These are phyloP conservation scores for Russula olivacea DNA, from an alignment of 768 basidiomycete species.

Conservation along the genomic window DNA sequence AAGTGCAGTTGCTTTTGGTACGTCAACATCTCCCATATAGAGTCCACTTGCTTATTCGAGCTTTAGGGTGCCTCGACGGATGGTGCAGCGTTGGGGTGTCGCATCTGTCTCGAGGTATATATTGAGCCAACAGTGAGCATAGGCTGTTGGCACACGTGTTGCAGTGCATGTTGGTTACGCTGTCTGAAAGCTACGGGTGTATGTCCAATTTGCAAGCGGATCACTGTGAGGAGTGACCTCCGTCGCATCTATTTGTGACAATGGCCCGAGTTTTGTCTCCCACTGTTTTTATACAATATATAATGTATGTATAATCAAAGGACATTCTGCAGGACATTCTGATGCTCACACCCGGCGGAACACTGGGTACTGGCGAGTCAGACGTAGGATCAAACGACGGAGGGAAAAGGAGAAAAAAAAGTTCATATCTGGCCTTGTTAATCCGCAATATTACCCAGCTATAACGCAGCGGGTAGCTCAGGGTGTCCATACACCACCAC, in stretches of 20 bases:
- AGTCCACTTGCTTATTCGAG: slow-evolving; percentile 27
- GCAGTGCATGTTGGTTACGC: slow-evolving; percentile 77
- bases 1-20: slow-evolving; percentile 43
- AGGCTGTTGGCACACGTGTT: slow-evolving; percentile 86
- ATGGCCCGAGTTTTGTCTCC: background rate
- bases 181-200: slow-evolving; percentile 77
- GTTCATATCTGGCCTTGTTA: slow-evolving; percentile 88
- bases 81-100: slow-evolving; percentile 44
- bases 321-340: background rate
- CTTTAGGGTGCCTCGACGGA: slow-evolving; percentile 5
- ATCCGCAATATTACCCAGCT: slow-evolving; percentile 47
- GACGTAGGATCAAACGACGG: background rate
- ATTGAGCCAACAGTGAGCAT: slow-evolving; percentile 74
- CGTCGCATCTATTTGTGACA: slow-evolving; percentile 64
- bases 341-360: background rate
- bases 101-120: slow-evolving; percentile 76
- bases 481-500: slow-evolving; percentile 27
- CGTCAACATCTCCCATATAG: slow-evolving; percentile 31
- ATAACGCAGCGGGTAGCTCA: slow-evolving; percentile 44
- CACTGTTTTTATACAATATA: background rate
- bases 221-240: slow-evolving; percentile 69
- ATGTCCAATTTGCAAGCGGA: slow-evolving; percentile 84
- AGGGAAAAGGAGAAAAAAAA: background rate
- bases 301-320: background rate
- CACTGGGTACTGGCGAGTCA: background rate